A percentile compares a stretch with the other conserved stretches of the same genome.
phyloP scores from a whole-genome alignment of 1,284 basidiomycete species.

The Leccinum fuscescens region DNA sequence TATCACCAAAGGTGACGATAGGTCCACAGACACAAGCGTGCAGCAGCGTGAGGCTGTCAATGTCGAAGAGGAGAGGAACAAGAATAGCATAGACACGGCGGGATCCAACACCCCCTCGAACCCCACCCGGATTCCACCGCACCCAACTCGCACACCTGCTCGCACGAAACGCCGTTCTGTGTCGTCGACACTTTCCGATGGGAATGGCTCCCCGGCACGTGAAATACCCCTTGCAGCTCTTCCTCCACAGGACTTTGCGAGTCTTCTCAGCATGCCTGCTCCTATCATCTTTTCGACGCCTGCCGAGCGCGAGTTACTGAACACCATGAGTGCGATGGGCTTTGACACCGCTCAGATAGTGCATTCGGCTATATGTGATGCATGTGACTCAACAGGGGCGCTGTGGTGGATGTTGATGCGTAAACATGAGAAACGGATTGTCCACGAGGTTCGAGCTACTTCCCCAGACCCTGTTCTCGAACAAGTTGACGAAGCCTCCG shows the following conservation, averaged over 20 bases:
- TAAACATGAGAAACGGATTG: conserved; percentile 65
- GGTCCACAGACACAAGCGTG: conserved; percentile 9
- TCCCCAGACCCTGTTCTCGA: conserved; percentile 31
- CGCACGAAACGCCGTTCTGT: conserved; percentile 93
- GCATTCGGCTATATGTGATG: conserved; percentile 88
- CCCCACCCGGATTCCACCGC: conserved; percentile 50
- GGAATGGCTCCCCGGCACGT: conserved; percentile 47
- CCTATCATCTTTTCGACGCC: conserved; percentile 85
- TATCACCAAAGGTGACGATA: conserved; percentile 24
- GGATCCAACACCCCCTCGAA: conserved; percentile 15
- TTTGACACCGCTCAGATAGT: conserved; percentile 94
- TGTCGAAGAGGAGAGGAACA: conserved; percentile 42
- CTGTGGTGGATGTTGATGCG: conserved; percentile 96
- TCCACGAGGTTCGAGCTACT: conserved; percentile 35
- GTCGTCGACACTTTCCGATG: conserved; percentile 75
- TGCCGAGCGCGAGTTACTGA: conserved; percentile 79
- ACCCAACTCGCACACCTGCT: conserved; percentile 82
- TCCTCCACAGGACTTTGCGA: conserved; percentile 65
- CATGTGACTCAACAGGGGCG: conserved; percentile 90
- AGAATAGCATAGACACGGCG: conserved; percentile 2
- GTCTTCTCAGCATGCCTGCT: conserved; percentile 66
- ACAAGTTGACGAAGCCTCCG: conserved; percentile 22
- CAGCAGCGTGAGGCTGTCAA: conserved; percentile 43
- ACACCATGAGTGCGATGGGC: conserved; percentile 73
- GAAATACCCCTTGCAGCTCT: conserved; percentile 47